Evolutionary conservation across 495 filamentous ascomycete species (phyloP), one percentile per base, ranked within the genome.

Genomic region (Aspergillus haitiensis): DNA sequence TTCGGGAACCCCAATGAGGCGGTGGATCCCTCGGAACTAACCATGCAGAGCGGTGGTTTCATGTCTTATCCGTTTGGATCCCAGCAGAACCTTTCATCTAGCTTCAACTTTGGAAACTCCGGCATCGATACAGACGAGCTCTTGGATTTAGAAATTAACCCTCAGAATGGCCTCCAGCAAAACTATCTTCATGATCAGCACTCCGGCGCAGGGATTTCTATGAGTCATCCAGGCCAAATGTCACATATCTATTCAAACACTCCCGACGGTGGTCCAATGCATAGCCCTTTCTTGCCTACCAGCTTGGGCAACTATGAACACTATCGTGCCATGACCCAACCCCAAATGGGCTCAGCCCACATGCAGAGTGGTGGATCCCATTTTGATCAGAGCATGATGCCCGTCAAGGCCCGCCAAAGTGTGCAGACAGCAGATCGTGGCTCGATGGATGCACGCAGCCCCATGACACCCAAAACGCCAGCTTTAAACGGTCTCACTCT

Each of bases 11-110:
- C 82, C 58, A 77, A 79, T 61, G 82, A 82, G 49, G 82, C 83
- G 68, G 86, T 97, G 61, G 91, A 97, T 66, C 94, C 94, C 3
- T 93, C 88, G 47, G 90, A 94, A 48, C 79, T 98, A 58, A 84
- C 86, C 54, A 90, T 93, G 85, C 78, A 78, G 58, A 78, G 77
- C 61, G 67, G 69, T 52, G 77, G 69, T 45, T 83, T 81, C 67
- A 78, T 80, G 76, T 76, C 75, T 0, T 82, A 74, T 56, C 72
- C 75, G 3, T 81, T 77, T 44, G 68, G 70, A 35, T 78, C 78
- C 15, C 79, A 81, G 55, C 81, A 82, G 66, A 80, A 79, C 56
- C 71, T 81, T 66, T 79, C 78, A 9, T 76, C 74, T 34, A 77
- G 75, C 63, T 81, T 80, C 70, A 81, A 81, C 64, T 75, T 81